Conservation (phyloP, 768 basidiomycete species). For the Heimioporus sp. region DNA sequence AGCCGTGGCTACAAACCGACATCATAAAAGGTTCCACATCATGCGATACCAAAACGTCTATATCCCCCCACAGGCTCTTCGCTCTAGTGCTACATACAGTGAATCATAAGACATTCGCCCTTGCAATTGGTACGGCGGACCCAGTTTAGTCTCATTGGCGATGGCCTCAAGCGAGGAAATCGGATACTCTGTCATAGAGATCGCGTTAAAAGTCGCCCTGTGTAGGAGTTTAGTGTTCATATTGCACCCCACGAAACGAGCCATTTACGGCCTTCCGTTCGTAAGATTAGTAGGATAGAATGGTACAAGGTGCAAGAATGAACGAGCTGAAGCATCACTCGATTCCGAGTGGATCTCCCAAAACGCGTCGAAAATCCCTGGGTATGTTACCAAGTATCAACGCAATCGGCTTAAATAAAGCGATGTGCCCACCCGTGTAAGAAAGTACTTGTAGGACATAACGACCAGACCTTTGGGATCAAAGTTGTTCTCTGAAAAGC, state of each 20-base stretch:
- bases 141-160: slow-evolving; percentile 8
- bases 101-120: neutral
- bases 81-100: neutral
- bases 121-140: slow-evolving; percentile 2
- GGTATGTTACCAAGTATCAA: neutral
- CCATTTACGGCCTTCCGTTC: slow-evolving; percentile 5
- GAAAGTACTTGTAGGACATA: slow-evolving; percentile 37
- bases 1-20: slow-evolving; percentile 35
- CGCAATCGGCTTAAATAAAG: too few species aligned
- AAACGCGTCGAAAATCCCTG: slow-evolving; percentile 27
- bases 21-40: slow-evolving; percentile 49
- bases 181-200: slow-evolving; percentile 1
- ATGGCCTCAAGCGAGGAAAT: slow-evolving; percentile 10
- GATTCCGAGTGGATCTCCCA: slow-evolving; percentile 3
- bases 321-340: slow-evolving; percentile 7
- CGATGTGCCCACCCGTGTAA: neutral
- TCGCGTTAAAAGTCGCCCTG: neutral
- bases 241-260: neutral
- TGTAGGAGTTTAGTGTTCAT: neutral
- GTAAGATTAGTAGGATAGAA: neutral
- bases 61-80: neutral
- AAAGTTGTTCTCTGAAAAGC: slow-evolving; percentile 15
- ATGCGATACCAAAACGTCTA: neutral
- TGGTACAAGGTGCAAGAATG: slow-evolving; percentile 12
- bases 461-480: slow-evolving; percentile 36